A percentile compares a stretch with the other conserved stretches of the same genome.
phyloP scores from a whole-genome alignment of 768 basidiomycete species.

The Hemileccinum impolitum region DNA sequence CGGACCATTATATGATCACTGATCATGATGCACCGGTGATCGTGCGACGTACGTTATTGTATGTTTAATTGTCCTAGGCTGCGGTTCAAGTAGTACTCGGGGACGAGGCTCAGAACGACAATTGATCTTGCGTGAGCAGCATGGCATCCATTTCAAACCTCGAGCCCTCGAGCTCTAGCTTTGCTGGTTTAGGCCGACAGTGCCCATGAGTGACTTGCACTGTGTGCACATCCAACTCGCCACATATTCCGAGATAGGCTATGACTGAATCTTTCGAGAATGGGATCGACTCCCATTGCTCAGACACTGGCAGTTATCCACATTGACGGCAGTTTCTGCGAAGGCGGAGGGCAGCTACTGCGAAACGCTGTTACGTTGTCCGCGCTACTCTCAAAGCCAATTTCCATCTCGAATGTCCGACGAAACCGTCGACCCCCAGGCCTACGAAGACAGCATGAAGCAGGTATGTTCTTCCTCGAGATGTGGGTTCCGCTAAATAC shows the following conservation, averaged over 20 bases:
- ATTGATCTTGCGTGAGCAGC: too few species aligned
- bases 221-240: too few species aligned
- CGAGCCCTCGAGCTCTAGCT: too few species aligned
- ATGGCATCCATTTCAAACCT: too few species aligned
- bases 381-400: slow-evolving; percentile 57
- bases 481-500: neutral
- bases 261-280: too few species aligned
- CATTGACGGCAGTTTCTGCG: slow-evolving; percentile 45
- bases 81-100: too few species aligned
- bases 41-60: slow-evolving; percentile 6
- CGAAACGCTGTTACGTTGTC: slow-evolving; percentile 67
- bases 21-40: neutral
- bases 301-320: slow-evolving; percentile 17
- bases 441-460: slow-evolving; percentile 68
- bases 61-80: neutral
- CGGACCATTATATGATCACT: neutral
- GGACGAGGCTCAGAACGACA: too few species aligned
- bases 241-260: too few species aligned
- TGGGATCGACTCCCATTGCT: slow-evolving; percentile 10
- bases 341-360: slow-evolving; percentile 69
- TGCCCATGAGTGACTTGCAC: too few species aligned
- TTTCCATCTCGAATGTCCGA: slow-evolving; percentile 61
- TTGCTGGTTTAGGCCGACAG: too few species aligned
- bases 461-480: slow-evolving; percentile 39
- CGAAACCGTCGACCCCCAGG: slow-evolving; percentile 57